Evolutionary conservation across 2,329 filamentous ascomycete species (phyloP).

Genomic region (Didymella pomorum): DNA sequence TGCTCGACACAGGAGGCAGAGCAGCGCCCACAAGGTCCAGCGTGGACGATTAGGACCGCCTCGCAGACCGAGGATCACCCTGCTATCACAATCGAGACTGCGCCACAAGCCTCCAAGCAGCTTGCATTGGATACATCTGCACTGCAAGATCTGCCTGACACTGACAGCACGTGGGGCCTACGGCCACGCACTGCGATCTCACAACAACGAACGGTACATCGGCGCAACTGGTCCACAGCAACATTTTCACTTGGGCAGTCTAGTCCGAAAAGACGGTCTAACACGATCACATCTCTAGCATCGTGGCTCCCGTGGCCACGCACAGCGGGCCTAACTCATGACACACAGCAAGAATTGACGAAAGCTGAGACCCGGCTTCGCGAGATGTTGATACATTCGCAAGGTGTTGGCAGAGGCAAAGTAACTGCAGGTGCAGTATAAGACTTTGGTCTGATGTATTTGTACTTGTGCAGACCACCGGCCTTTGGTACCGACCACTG

Average conservation of each 20-base stretch:
- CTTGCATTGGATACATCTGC: slow-evolving; percentile 46
- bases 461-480: neutral
- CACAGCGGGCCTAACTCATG: slow-evolving; percentile 24
- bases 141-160: slow-evolving; percentile 32
- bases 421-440: slow-evolving; percentile 34
- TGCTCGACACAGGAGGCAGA: slow-evolving; percentile 20
- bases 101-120: slow-evolving; percentile 48
- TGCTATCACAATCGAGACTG: slow-evolving; percentile 43
- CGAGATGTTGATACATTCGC: slow-evolving; percentile 42
- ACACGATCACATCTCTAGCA: slow-evolving; percentile 42
- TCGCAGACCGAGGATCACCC: slow-evolving; percentile 38
- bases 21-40: slow-evolving; percentile 30
- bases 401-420: slow-evolving; percentile 40
- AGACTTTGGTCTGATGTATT: slow-evolving; percentile 6
- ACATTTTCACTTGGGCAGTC: slow-evolving; percentile 27
- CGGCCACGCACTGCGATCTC: slow-evolving; percentile 25
- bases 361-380: slow-evolving; percentile 43
- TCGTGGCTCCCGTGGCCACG: slow-evolving; percentile 51
- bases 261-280: slow-evolving; percentile 32
- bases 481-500: neutral
- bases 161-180: slow-evolving; percentile 12
- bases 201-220: slow-evolving; percentile 29
- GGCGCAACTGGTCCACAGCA: slow-evolving; percentile 32
- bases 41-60: slow-evolving; percentile 41
- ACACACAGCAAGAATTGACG: slow-evolving; percentile 36